These are phyloP conservation scores for Clarireedia paspali DNA, from an alignment of 2,329 filamentous ascomycete species.

Conservation along the genomic window DNA sequence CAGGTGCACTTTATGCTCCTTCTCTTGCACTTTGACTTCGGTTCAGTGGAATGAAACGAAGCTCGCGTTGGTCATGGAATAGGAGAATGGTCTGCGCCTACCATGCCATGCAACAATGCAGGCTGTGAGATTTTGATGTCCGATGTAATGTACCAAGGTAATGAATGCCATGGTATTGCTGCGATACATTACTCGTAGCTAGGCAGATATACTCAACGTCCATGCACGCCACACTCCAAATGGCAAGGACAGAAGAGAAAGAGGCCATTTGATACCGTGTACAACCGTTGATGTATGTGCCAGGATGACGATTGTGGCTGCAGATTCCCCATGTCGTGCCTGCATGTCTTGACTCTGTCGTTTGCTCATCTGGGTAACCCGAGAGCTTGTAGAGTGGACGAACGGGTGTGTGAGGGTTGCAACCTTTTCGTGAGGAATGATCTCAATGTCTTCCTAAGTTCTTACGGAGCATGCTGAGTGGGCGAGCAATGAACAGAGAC, in stretches of 20 bases:
- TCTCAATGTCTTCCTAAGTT: too few species aligned
- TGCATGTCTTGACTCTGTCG: neutral
- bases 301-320: conserved; percentile 7
- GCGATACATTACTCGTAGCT: neutral
- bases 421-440: too few species aligned
- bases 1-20: too few species aligned
- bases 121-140: neutral
- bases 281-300: conserved; percentile 2
- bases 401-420: too few species aligned
- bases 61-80: too few species aligned
- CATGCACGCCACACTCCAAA: neutral
- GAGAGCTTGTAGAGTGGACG: neutral
- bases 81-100: too few species aligned
- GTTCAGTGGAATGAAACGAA: too few species aligned
- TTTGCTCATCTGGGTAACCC: neutral
- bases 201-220: neutral
- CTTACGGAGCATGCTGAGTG: too few species aligned
- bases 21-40: too few species aligned
- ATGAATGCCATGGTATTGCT: neutral
- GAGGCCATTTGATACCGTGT: neutral
- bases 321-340: neutral
- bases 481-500: too few species aligned
- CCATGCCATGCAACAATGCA: neutral
- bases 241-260: neutral
- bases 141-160: neutral